phyloP scores from a whole-genome alignment of 73 alveolate species.

The Blepharisma stoltei region DNA sequence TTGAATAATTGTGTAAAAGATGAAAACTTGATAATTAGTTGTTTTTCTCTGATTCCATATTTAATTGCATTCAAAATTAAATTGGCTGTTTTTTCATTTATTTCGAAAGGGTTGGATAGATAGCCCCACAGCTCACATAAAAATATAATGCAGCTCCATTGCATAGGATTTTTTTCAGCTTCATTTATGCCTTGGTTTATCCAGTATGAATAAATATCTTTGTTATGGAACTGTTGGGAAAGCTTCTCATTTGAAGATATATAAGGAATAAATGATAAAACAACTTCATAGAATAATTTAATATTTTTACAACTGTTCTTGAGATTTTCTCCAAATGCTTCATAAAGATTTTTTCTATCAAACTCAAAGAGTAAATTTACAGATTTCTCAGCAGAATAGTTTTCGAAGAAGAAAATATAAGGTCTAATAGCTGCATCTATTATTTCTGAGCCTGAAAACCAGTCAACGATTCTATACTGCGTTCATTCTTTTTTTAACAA shows the following conservation, averaged over 20 bases:
- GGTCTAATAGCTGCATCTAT: conserved; percentile 51
- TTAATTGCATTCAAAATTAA: conserved; percentile 48
- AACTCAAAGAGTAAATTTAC: conserved; percentile 25
- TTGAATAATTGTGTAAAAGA: conserved; percentile 57
- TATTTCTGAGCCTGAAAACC: conserved; percentile 54
- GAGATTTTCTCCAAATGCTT: background rate
- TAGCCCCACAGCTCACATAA: conserved; percentile 40
- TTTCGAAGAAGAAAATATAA: conserved; percentile 42
- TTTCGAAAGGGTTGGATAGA: conserved; percentile 51
- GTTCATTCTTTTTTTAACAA: conserved; percentile 45
- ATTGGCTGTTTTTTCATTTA: conserved; percentile 53
- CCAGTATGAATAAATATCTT: no score
- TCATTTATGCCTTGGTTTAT: no score
- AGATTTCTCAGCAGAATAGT: conserved; percentile 52
- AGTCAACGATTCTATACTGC: conserved; percentile 51
- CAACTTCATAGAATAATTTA: no score
- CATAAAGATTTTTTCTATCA: background rate
- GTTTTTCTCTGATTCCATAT: conserved; percentile 63
- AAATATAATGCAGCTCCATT: background rate
- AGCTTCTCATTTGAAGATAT: no score
- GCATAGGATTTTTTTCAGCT: background rate
- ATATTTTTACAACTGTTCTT: no score
- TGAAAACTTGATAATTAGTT: conserved; percentile 44
- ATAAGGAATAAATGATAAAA: no score
- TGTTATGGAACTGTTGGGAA: no score